Conservation (phyloP, 2,329 filamentous ascomycete species). For the Eutypa lata region DNA sequence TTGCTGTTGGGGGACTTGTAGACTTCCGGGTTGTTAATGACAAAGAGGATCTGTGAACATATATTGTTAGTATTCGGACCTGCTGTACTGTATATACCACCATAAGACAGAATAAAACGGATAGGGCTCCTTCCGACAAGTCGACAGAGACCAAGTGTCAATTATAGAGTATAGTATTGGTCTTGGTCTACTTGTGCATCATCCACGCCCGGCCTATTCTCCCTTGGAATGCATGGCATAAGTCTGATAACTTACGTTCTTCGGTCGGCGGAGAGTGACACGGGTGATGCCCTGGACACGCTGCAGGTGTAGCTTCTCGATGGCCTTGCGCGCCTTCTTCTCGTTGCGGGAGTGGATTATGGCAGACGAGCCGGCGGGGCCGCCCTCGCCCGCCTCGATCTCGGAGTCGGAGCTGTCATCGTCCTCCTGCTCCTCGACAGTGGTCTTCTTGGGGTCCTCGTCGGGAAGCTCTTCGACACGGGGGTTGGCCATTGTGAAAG, state of each 20-base stretch:
- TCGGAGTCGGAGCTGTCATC: conserved; percentile 71
- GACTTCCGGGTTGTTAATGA: conserved; percentile 99
- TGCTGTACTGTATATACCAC: background rate
- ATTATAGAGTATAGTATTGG: too few species aligned
- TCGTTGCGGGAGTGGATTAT: conserved; percentile 98
- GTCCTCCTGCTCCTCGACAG: conserved; percentile 71
- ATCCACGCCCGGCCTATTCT: too few species aligned
- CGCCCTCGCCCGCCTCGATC: conserved; percentile 65
- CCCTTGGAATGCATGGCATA: background rate
- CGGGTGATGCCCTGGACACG: conserved; percentile 96
- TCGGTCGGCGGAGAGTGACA: conserved; percentile 95
- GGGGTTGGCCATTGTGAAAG: conserved; percentile 79
- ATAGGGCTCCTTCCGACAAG: too few species aligned
- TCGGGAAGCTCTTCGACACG: conserved; percentile 97
- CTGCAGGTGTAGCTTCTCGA: conserved; percentile 96
- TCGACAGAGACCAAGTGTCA: too few species aligned
- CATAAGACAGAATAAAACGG: background rate
- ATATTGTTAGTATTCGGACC: conserved; percentile 2
- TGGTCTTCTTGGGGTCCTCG: conserved; percentile 77
- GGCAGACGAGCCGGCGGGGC: conserved; percentile 79
- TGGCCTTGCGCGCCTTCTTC: conserved; percentile 99
- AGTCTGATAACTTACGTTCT: conserved; percentile 76
- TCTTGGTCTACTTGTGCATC: too few species aligned
- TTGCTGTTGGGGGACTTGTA: conserved; percentile 99
- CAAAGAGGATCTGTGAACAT: conserved; percentile 81